A percentile compares a stretch with the other conserved stretches of the same genome.
phyloP scores from a whole-genome alignment of 2,329 filamentous ascomycete genomes.

The Pyricularia grisea region DNA sequence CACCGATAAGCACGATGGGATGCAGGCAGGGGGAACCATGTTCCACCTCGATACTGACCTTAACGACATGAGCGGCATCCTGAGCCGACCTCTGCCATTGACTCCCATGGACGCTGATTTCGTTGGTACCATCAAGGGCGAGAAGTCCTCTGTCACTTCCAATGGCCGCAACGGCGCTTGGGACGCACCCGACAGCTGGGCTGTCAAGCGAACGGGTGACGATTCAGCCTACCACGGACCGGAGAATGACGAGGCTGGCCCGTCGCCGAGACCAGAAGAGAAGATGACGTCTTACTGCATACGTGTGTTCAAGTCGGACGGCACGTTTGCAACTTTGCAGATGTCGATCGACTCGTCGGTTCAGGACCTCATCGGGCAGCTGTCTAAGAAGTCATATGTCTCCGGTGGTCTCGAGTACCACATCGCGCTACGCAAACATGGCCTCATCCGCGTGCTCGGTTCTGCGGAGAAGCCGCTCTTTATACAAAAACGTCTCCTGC shows the following conservation, averaged over 20 bases:
- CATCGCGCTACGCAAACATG: conserved; percentile 89
- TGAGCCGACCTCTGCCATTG: conserved; percentile 60
- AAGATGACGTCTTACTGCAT: conserved; percentile 78
- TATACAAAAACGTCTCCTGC: conserved; percentile 83
- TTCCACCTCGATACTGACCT: conserved; percentile 84
- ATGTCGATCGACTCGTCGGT: conserved; percentile 77
- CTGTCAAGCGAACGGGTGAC: conserved; percentile 65
- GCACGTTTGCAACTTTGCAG: conserved; percentile 87
- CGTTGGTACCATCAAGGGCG: conserved; percentile 32
- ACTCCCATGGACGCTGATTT: conserved; percentile 58
- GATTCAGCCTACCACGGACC: conserved; percentile 46
- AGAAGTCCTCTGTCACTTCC: conserved; percentile 22
- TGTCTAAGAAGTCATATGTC: conserved; percentile 83
- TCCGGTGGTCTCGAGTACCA: conserved; percentile 90
- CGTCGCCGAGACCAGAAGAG: conserved; percentile 61
- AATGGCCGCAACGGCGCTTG: conserved; percentile 51
- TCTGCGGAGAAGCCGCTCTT: conserved; percentile 73
- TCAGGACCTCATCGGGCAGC: conserved; percentile 75
- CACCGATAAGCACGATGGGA: conserved; percentile 40
- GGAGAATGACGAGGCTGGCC: conserved; percentile 60
- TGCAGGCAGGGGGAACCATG: conserved; percentile 38
- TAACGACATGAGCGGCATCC: conserved; percentile 82
- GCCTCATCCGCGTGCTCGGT: conserved; percentile 72
- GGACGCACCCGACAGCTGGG: conserved; percentile 97
- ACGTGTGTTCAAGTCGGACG: conserved; percentile 87